A percentile compares a stretch with the other conserved stretches of the same genome.
Conservation (phyloP, 2,329 filamentous ascomycete genomes). For the Didymella lethalis region DNA sequence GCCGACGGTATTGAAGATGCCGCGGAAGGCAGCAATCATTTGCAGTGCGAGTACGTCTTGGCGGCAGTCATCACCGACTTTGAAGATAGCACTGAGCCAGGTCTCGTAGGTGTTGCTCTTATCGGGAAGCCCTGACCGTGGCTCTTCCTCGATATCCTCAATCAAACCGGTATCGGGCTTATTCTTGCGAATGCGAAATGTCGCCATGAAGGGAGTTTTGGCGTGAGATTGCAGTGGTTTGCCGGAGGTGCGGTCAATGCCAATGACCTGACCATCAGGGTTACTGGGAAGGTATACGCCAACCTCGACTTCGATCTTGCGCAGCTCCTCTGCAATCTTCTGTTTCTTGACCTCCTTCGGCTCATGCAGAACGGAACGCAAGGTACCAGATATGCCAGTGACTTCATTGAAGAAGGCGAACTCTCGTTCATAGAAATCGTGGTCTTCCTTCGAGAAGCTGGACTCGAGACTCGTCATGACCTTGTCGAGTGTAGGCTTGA, state of each 20-base stretch:
- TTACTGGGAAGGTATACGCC: slow-evolving; percentile 98
- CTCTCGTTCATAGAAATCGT: slow-evolving; percentile 88
- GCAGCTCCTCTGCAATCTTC: slow-evolving; percentile 97
- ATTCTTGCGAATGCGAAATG: slow-evolving; percentile 92
- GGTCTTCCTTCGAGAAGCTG: slow-evolving; percentile 81
- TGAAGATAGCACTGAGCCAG: slow-evolving; percentile 99
- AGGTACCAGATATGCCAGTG: slow-evolving; percentile 91
- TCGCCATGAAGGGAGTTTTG: slow-evolving; percentile 99
- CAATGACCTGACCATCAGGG: slow-evolving; percentile 94
- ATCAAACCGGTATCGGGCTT: slow-evolving; percentile 53
- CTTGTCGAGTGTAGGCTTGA: slow-evolving; percentile 91
- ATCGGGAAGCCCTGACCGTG: slow-evolving; percentile 42
- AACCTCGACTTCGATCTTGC: slow-evolving; percentile 95
- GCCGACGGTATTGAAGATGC: slow-evolving; percentile 94
- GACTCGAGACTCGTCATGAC: slow-evolving; percentile 85
- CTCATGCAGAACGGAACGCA: slow-evolving; percentile 90
- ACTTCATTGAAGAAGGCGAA: slow-evolving; percentile 99
- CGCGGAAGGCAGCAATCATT: slow-evolving; percentile 96
- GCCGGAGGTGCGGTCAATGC: slow-evolving; percentile 96
- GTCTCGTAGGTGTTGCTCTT: slow-evolving; percentile 76
- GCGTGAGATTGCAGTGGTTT: slow-evolving; percentile 98
- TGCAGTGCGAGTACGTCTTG: slow-evolving; percentile 96
- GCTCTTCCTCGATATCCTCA: slow-evolving; percentile 45
- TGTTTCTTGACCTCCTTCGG: slow-evolving; percentile 97
- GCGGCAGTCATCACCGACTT: slow-evolving; percentile 97